These are phyloP conservation scores for Zalaria sp. DNA, from an alignment of 2,329 filamentous ascomycete genomes.

Conservation along the genomic window DNA sequence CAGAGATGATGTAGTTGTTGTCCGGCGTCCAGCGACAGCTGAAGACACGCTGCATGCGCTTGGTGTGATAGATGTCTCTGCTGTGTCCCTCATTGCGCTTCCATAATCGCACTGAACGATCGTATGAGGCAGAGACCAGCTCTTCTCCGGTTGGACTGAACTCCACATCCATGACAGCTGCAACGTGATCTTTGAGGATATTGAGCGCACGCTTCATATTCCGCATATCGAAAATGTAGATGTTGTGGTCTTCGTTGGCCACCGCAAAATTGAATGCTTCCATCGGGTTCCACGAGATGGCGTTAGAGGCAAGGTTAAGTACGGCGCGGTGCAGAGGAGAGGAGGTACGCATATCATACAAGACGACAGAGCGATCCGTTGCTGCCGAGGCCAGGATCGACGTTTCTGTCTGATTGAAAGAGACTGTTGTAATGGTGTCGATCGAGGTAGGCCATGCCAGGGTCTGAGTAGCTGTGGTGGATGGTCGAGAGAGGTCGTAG, in stretches of 20 bases:
- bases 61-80: constrained; percentile 90
- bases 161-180: constrained; percentile 91
- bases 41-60: constrained; percentile 93
- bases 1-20: constrained; percentile 75
- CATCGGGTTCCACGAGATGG: constrained; percentile 88
- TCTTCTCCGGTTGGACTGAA: constrained; percentile 92
- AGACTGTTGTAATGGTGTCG: constrained; percentile 77
- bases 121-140: constrained; percentile 78
- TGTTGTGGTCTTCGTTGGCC: constrained; percentile 88
- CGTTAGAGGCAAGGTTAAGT: constrained; percentile 70
- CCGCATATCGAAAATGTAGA: constrained; percentile 87
- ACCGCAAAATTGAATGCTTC: constrained; percentile 91
- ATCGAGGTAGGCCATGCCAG: constrained; percentile 76
- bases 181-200: constrained; percentile 77
- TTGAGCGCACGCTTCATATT: constrained; percentile 80
- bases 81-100: constrained; percentile 67
- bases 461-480: constrained; percentile 62
- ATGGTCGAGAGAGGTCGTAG: constrained; percentile 74
- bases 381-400: constrained; percentile 76
- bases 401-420: constrained; percentile 90
- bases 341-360: constrained; percentile 84
- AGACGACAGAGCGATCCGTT: constrained; percentile 70
- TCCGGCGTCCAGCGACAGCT: constrained; percentile 76
- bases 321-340: constrained; percentile 70
- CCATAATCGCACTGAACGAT: constrained; percentile 80